Conservation (phyloP, 2,329 filamentous ascomycete genomes). For the Hymenoscyphus fraxineus region DNA sequence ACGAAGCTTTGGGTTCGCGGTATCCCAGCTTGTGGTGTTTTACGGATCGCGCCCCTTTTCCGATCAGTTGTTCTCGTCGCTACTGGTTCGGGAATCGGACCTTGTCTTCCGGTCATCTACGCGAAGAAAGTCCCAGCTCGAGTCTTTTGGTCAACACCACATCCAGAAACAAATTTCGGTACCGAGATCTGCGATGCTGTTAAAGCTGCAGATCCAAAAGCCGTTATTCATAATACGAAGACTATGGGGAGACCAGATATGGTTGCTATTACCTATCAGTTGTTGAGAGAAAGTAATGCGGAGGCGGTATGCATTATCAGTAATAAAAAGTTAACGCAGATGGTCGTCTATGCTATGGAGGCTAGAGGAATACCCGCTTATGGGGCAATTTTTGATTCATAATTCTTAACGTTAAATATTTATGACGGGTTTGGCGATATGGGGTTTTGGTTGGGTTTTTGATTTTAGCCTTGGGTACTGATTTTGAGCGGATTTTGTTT, state of each 20-base stretch:
- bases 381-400: constrained; percentile 35
- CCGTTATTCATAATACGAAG: constrained; percentile 37
- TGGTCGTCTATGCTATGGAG: constrained; percentile 40
- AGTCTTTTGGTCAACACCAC: constrained; percentile 38
- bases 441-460: not conserved
- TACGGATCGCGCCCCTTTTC: constrained; percentile 65
- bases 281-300: constrained; percentile 33
- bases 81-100: constrained; percentile 71
- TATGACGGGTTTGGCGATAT: not conserved
- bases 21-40: constrained; percentile 54
- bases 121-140: constrained; percentile 24
- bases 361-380: constrained; percentile 35
- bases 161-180: constrained; percentile 36
- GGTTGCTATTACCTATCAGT: constrained; percentile 31
- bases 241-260: constrained; percentile 36
- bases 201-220: constrained; percentile 32
- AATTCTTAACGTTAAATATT: not conserved
- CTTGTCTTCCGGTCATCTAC: constrained; percentile 46
- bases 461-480: not conserved
- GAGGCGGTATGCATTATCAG: constrained; percentile 40
- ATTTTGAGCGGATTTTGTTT: not conserved
- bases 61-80: constrained; percentile 61
- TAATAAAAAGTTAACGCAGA: constrained; percentile 38
- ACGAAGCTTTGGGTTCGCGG: constrained; percentile 59
- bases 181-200: constrained; percentile 34